Evolutionary conservation across 805 yeast species (phyloP).

Genomic region (Hanseniaspora vineae): DNA sequence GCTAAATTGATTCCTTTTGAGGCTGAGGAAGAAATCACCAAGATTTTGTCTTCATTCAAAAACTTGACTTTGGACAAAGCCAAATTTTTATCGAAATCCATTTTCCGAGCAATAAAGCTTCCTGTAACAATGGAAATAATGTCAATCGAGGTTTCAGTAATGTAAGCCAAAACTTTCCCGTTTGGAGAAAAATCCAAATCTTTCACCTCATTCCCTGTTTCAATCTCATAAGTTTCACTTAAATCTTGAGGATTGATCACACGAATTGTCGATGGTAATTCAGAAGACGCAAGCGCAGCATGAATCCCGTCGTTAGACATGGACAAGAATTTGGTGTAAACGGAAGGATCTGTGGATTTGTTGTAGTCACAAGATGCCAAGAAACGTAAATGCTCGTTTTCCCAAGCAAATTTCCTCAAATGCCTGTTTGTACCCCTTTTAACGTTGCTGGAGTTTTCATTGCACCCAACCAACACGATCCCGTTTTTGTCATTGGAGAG

Average conservation of each 20-base stretch:
- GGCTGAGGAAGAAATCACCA: conserved; percentile 32
- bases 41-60: conserved; percentile 22
- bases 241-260: conserved; percentile 45
- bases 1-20: conserved; percentile 28
- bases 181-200: conserved; percentile 60
- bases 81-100: conserved; percentile 23
- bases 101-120: conserved; percentile 22
- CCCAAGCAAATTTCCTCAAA: conserved; percentile 51
- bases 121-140: conserved; percentile 31
- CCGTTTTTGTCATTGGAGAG: conserved; percentile 21
- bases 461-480: conserved; percentile 59
- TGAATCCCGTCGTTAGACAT: conserved; percentile 46
- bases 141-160: conserved; percentile 42
- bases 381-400: conserved; percentile 48
- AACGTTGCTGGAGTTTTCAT: conserved; percentile 49
- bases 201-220: conserved; percentile 40
- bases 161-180: conserved; percentile 50
- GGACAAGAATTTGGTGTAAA: conserved; percentile 46
- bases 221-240: conserved; percentile 39
- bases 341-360: conserved; percentile 35
- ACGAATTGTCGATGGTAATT: conserved; percentile 49
- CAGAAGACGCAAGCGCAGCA: conserved; percentile 60
- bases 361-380: conserved; percentile 46
- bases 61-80: conserved; percentile 26
- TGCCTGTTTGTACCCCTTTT: conserved; percentile 54